Evolutionary conservation across 257 asterid species (phyloP).

Genomic region (Hygrophila difformis): DNA sequence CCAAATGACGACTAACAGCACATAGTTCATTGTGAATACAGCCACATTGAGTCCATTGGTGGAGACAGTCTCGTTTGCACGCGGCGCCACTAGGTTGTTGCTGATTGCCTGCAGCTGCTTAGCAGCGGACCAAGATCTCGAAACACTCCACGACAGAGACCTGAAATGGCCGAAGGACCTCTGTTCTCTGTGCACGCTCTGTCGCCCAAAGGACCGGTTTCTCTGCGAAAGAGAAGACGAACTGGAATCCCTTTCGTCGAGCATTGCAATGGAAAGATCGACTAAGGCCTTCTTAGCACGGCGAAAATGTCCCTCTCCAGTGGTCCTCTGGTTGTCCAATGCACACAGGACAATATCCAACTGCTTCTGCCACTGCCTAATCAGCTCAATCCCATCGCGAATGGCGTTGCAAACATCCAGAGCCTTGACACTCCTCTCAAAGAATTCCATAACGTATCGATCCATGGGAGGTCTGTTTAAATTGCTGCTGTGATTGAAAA

Average conservation of each 20-base stretch:
- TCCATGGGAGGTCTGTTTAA: constrained; percentile 64
- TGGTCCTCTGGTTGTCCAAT: constrained; percentile 49
- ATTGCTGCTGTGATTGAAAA: constrained; percentile 29
- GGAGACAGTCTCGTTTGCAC: constrained; percentile 44
- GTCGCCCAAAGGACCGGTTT: constrained; percentile 78
- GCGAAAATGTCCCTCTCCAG: constrained; percentile 88
- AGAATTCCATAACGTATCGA: constrained; percentile 44
- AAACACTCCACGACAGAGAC: constrained; percentile 94
- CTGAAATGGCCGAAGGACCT: constrained; percentile 49
- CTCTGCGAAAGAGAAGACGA: constrained; percentile 40
- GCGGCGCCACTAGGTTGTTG: constrained; percentile 52
- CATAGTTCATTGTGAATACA: constrained; percentile 77
- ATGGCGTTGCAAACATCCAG: constrained; percentile 89
- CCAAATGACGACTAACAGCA: constrained; percentile 77
- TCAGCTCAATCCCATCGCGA: constrained; percentile 87
- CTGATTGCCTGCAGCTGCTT: constrained; percentile 81
- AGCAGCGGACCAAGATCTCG: constrained; percentile 92
- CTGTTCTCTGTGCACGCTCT: constrained; percentile 29
- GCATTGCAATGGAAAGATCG: constrained; percentile 76
- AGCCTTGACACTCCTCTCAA: constrained; percentile 79
- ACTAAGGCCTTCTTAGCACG: constrained; percentile 72
- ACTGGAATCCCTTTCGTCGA: constrained; percentile 58
- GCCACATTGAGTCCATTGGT: constrained; percentile 59
- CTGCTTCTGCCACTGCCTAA: constrained; percentile 82
- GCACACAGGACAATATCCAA: constrained; percentile 77